Percentiles rank a stretch among this genome's conserved stretches.
Conservation (phyloP, 305 asterid species). For the Caryopteris hybrid region DNA sequence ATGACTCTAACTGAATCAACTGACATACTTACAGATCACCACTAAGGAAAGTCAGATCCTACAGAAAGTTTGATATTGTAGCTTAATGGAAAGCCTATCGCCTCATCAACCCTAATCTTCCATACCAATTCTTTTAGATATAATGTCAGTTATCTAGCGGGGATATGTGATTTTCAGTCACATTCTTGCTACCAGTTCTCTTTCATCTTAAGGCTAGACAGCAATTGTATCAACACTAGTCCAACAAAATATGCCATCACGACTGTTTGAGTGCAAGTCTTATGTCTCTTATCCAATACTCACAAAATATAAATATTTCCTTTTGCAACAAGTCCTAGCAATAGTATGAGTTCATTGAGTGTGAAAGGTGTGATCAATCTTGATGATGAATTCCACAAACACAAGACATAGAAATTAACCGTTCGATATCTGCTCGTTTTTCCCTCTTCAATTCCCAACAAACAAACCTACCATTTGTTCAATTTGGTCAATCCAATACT, state of each 20-base stretch:
- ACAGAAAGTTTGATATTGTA: neutral
- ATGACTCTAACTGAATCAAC: neutral
- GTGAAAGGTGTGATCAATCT: too few species aligned
- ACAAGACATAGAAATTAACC: too few species aligned
- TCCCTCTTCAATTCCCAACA: too few species aligned
- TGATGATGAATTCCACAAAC: too few species aligned
- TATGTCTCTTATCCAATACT: neutral
- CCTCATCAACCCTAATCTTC: neutral
- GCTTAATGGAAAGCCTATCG: neutral
- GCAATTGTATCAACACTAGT: neutral
- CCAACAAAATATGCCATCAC: neutral
- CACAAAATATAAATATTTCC: neutral
- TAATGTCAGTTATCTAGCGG: neutral
- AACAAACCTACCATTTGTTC: too few species aligned
- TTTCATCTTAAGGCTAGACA: constrained; percentile 1
- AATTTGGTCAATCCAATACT: too few species aligned
- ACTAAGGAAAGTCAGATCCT: neutral
- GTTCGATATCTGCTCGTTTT: too few species aligned
- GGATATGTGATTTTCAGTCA: neutral
- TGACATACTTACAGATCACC: neutral
- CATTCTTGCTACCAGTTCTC: neutral
- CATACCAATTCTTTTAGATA: neutral
- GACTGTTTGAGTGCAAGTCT: neutral
- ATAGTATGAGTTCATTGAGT: too few species aligned
- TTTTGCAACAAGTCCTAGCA: too few species aligned